Conservation (phyloP, 2,329 filamentous ascomycete genomes). For the Paraphaeosphaeria sporulosa region DNA sequence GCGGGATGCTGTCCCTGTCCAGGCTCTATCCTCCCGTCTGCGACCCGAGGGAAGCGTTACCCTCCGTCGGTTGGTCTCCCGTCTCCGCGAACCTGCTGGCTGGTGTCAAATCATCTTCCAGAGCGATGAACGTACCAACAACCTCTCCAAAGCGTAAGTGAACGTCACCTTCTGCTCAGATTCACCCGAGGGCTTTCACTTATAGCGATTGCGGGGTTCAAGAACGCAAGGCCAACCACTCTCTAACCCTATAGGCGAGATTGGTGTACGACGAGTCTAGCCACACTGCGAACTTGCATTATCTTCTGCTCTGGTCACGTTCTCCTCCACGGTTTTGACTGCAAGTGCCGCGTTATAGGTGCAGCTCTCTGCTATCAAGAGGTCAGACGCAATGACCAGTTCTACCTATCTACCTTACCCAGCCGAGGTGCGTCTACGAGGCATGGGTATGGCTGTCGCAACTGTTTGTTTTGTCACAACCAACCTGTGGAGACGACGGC, state of each 20-base stretch:
- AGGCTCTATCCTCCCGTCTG: neutral
- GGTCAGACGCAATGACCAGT: neutral
- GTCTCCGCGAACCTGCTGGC: neutral
- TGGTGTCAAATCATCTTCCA: neutral
- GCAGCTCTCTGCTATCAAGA: neutral
- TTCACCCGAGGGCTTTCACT: neutral
- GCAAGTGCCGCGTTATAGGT: slow-evolving; percentile 2
- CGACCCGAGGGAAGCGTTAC: neutral
- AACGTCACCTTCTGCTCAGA: neutral
- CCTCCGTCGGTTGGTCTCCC: slow-evolving; percentile 1
- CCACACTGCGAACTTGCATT: slow-evolving; percentile 1
- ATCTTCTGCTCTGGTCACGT: slow-evolving; percentile 1
- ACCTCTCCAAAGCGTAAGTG: neutral
- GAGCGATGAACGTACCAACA: neutral
- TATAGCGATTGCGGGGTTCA: slow-evolving; percentile 8
- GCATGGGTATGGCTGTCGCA: neutral
- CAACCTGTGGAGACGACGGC: slow-evolving; percentile 4
- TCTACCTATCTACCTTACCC: neutral
- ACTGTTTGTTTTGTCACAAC: neutral
- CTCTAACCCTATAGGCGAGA: neutral
- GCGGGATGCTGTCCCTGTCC: slow-evolving; percentile 1
- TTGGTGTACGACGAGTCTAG: neutral
- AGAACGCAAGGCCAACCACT: slow-evolving; percentile 2
- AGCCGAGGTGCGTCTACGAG: neutral
- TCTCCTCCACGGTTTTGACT: neutral